Base-by-base conservation (phyloP, 352 stramenopile genomes). In the Phytopythium helicoides region DNA sequence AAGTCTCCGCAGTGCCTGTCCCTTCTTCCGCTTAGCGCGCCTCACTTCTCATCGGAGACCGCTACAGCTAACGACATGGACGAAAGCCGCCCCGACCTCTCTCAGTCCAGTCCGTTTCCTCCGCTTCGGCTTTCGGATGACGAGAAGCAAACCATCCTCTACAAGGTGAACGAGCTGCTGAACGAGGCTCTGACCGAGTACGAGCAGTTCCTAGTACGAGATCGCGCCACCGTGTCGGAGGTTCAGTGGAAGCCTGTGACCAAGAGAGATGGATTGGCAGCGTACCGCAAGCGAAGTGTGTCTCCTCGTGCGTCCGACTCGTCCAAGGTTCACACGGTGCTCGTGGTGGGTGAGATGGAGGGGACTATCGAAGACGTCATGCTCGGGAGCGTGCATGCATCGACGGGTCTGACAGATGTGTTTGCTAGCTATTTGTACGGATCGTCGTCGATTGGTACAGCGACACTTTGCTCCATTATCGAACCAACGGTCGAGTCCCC, bases 111-210 rank as follows among this genome's bases (percentile, higher is more conserved):
- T 9, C 64, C 67, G n/a, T 75, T 81, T 48, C 55, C 42, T 9
- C 45, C 57, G 3, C n/a, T 81, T 23, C 23, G 62, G 34, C 56
- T 81, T 25, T 40, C 41, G 23, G 35, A 52, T 11, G 45, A 38
- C 2, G 70, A 75, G 28, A 56, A 66, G 28, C 52, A 68, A 18
- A 31, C 37, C 14, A 34, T 81, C 9, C 18, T 62, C 14, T 34
- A 68, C 2, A 35, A 70, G 15, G 26, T 59, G 14, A 44, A 66
- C 23, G 19, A 41, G 3, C 47, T 81, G 15, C 33, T 73, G 18
- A 16, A 41, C 1, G 47, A 66, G 1, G 49, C 56, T 35, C 53
- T 63, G 6, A 28, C 42, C 5, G 49, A 75, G 31, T 75, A 66
- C 39, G 70, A 76, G 22, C 15, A 15, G 3, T 52, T 72, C 19